Evolutionary conservation across 805 yeast species (phyloP).

Genomic region (Kazachstania taianensis): DNA sequence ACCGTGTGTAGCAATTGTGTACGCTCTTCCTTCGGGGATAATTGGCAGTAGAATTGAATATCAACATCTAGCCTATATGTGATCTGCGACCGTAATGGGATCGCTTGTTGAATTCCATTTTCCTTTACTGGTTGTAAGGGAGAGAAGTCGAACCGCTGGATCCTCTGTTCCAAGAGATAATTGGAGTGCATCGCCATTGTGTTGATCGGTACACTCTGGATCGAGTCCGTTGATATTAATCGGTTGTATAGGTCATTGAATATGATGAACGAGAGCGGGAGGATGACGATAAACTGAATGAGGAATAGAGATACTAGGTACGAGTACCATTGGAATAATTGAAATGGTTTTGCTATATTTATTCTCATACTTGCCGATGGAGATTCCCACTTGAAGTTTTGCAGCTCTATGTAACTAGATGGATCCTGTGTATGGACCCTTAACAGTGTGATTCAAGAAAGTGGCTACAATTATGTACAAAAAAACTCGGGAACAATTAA

Average conservation of each 20-base stretch:
- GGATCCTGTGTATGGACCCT: no score
- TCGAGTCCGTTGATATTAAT: slow-evolving; percentile 22
- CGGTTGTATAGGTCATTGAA: slow-evolving; percentile 23
- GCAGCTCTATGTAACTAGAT: no score
- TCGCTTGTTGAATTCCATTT: slow-evolving; percentile 18
- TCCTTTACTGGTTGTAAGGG: slow-evolving; percentile 12
- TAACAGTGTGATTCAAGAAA: no score
- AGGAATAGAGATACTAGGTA: slow-evolving; percentile 12
- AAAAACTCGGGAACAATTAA: no score
- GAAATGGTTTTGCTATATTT: slow-evolving; percentile 23
- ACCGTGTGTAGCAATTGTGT: neutral
- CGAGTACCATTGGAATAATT: slow-evolving; percentile 22
- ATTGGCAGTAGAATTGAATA: slow-evolving; percentile 18
- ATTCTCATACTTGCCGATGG: slow-evolving; percentile 14
- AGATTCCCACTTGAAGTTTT: neutral
- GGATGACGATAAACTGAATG: slow-evolving; percentile 17
- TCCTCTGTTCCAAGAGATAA: slow-evolving; percentile 6
- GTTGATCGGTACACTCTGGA: slow-evolving; percentile 17
- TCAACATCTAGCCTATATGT: slow-evolving; percentile 21
- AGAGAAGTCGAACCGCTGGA: slow-evolving; percentile 10
- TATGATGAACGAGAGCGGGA: slow-evolving; percentile 21
- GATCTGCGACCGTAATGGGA: slow-evolving; percentile 17
- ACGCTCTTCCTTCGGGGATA: neutral
- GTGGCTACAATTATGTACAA: no score
- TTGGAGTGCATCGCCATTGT: neutral